Conservation (phyloP, 2,329 filamentous ascomycete genomes). For the Aspergillus fumigatiaffinis region DNA sequence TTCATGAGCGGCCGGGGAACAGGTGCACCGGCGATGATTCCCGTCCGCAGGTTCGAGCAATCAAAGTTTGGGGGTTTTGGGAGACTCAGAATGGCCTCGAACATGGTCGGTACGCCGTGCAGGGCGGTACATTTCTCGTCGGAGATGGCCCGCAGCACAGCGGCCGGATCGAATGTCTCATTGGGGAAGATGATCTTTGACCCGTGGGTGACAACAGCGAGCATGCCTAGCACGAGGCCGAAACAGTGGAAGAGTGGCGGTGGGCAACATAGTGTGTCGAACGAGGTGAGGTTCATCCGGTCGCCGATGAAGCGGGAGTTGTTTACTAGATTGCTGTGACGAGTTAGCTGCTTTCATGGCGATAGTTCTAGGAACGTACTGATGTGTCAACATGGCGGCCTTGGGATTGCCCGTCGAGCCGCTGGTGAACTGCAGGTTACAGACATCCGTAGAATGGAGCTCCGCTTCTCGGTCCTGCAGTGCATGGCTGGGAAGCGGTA, state of each 20-base stretch:
- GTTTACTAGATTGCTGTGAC: constrained; percentile 48
- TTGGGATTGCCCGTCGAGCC: constrained; percentile 72
- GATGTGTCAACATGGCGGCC: constrained; percentile 69
- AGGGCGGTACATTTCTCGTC: constrained; percentile 68
- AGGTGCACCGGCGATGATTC: constrained; percentile 74
- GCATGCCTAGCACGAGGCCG: constrained; percentile 70
- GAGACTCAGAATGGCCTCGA: constrained; percentile 59
- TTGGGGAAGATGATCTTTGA: constrained; percentile 72
- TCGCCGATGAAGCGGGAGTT: constrained; percentile 70
- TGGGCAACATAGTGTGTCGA: constrained; percentile 72
- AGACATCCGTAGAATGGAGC: constrained; percentile 63
- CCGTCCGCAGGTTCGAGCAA: constrained; percentile 60
- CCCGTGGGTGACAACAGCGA: constrained; percentile 70
- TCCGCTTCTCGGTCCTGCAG: constrained; percentile 53
- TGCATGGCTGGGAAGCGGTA: constrained; percentile 46
- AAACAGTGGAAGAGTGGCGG: constrained; percentile 86
- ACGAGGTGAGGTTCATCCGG: constrained; percentile 64
- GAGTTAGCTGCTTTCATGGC: not conserved
- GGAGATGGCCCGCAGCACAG: constrained; percentile 63
- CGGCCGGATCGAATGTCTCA: constrained; percentile 66
- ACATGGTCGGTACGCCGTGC: constrained; percentile 82
- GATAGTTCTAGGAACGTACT: constrained; percentile 41
- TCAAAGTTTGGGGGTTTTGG: constrained; percentile 48
- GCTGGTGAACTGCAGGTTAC: constrained; percentile 71
- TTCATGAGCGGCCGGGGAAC: constrained; percentile 74